Conservation (phyloP, 2,329 filamentous ascomycete genomes). For the Lachnellula willkommii region DNA sequence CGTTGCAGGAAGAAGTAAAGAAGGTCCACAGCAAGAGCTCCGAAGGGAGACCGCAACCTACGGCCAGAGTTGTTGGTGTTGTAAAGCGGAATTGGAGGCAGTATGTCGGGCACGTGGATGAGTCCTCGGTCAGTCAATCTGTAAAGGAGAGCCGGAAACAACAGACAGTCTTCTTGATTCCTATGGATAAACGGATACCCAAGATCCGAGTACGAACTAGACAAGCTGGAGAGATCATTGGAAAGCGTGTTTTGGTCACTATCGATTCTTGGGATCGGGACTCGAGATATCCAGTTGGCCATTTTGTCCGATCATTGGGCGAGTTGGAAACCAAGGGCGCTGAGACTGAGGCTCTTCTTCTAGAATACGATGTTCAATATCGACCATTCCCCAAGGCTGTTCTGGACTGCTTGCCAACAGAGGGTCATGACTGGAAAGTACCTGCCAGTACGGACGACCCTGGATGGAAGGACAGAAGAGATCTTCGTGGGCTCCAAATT, state of each 20-base stretch:
- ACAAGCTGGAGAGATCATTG: slow-evolving; percentile 81
- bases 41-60: slow-evolving; percentile 80
- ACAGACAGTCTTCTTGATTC: slow-evolving; percentile 89
- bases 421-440: slow-evolving; percentile 93
- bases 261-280: slow-evolving; percentile 96
- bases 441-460: slow-evolving; percentile 73
- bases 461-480: slow-evolving; percentile 79
- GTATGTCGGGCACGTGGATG: slow-evolving; percentile 93
- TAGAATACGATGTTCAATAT: slow-evolving; percentile 98
- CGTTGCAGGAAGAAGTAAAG: slow-evolving; percentile 86
- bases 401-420: slow-evolving; percentile 81
- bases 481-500: slow-evolving; percentile 79
- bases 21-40: slow-evolving; percentile 70
- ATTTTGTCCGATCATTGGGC: slow-evolving; percentile 88
- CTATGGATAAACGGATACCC: slow-evolving; percentile 96
- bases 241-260: slow-evolving; percentile 85
- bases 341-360: slow-evolving; percentile 86
- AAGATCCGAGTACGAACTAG: slow-evolving; percentile 92
- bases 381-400: slow-evolving; percentile 94
- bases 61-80: slow-evolving; percentile 84
- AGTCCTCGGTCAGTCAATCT: slow-evolving; percentile 70
- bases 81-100: slow-evolving; percentile 97
- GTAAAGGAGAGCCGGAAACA: slow-evolving; percentile 74
- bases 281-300: slow-evolving; percentile 84
- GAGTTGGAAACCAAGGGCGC: slow-evolving; percentile 96